Evolutionary conservation across 129 eudicot genomes (phyloP).

Genomic region (Tanacetum coccineum): DNA sequence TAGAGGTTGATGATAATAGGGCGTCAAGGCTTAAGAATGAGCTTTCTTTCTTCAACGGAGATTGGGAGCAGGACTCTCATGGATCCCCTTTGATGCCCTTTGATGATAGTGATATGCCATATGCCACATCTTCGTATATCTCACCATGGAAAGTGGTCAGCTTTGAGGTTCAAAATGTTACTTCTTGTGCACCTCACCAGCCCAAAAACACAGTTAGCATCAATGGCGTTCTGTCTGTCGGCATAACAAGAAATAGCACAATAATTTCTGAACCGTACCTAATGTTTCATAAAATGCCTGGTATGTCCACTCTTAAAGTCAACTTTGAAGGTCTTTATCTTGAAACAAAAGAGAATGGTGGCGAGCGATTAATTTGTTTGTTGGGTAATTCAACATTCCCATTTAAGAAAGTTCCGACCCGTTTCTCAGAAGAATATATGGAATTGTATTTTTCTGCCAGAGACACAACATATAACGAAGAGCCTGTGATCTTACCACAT

Average conservation of each 20-base stretch:
- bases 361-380: slow-evolving; percentile 34
- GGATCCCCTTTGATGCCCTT: slow-evolving; percentile 45
- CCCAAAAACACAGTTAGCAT: slow-evolving; percentile 27
- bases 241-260: slow-evolving; percentile 35
- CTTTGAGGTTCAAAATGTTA: slow-evolving; percentile 30
- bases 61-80: slow-evolving; percentile 39
- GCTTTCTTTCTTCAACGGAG: slow-evolving; percentile 44
- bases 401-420: slow-evolving; percentile 21
- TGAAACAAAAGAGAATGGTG: slow-evolving; percentile 28
- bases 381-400: slow-evolving; percentile 45
- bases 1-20: slow-evolving; percentile 11
- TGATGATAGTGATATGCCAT: slow-evolving; percentile 34
- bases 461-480: slow-evolving; percentile 1
- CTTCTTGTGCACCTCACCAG: slow-evolving; percentile 14
- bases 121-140: slow-evolving; percentile 6
- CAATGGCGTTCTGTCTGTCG: slow-evolving; percentile 35
- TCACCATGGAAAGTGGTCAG: slow-evolving; percentile 34
- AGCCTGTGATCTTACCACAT: slow-evolving; percentile 1
- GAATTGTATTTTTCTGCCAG: slow-evolving; percentile 1
- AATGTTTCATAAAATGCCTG: slow-evolving; percentile 26
- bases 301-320: slow-evolving; percentile 42
- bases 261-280: slow-evolving; percentile 10
- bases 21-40: slow-evolving; percentile 20
- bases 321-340: slow-evolving; percentile 41
- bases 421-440: slow-evolving; percentile 21